Evolutionary conservation across 495 filamentous ascomycete species (phyloP).

Genomic region (Wilcoxina mikolae): DNA sequence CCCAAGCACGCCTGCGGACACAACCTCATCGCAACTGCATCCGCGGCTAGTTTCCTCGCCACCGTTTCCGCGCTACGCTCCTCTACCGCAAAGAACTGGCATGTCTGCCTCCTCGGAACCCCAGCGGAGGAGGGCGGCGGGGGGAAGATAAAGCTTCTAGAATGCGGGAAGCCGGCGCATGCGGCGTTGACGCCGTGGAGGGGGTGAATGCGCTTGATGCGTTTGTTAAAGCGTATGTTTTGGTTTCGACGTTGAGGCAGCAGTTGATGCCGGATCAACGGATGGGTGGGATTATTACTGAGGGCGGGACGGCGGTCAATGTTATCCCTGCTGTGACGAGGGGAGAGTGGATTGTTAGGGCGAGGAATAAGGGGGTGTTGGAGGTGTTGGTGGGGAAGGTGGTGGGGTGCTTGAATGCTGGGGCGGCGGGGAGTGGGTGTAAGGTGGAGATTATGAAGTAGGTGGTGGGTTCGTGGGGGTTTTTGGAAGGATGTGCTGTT

Average conservation of each 20-base stretch:
- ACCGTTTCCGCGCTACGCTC: conserved; percentile 37
- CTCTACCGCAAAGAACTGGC: conserved; percentile 37
- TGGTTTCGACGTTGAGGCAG: conserved; percentile 45
- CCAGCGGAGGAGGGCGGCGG: conserved; percentile 59
- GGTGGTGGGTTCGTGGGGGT: not conserved
- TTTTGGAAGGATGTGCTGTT: not conserved
- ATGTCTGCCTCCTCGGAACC: conserved; percentile 50
- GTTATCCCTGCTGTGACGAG: conserved; percentile 46
- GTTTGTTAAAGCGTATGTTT: conserved; percentile 46
- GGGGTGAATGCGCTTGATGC: conserved; percentile 52
- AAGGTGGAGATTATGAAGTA: not conserved
- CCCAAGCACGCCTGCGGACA: conserved; percentile 49
- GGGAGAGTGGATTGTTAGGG: conserved; percentile 39
- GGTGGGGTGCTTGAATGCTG: conserved; percentile 44
- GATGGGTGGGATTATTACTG: conserved; percentile 43
- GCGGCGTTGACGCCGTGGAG: conserved; percentile 51
- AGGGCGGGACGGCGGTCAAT: conserved; percentile 46
- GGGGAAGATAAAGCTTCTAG: conserved; percentile 51
- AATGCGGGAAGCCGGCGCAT: conserved; percentile 38
- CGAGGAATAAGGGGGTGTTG: conserved; percentile 35
- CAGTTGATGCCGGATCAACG: conserved; percentile 48
- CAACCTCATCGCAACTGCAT: conserved; percentile 52
- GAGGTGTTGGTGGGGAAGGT: conserved; percentile 39
- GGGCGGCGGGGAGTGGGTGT: conserved; percentile 42
- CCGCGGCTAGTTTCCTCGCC: conserved; percentile 45